A percentile compares a stretch with the other conserved stretches of the same genome.
Evolutionary conservation across 306 rosid species (phyloP).

Genomic region (Malus orientalis): DNA sequence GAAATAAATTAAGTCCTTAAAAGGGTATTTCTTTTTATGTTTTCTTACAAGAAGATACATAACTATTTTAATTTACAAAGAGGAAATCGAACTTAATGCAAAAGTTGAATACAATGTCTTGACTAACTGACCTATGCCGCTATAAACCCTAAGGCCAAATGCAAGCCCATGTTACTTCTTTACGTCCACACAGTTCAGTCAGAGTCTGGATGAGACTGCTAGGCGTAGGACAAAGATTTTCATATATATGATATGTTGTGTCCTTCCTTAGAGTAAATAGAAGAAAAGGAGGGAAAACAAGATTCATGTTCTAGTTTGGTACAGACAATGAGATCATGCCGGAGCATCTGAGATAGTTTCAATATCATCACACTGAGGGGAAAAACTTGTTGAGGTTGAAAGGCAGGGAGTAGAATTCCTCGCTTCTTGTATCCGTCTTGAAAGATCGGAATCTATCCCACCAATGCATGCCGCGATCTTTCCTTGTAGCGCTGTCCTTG

Average conservation of each 20-base stretch:
- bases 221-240: background rate
- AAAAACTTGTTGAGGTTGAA: slow-evolving; percentile 90
- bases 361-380: slow-evolving; percentile 73
- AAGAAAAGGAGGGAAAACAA: background rate
- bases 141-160: background rate
- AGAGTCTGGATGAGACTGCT: too few relatives aligned
- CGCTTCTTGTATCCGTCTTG: slow-evolving; percentile 74
- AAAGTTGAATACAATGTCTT: background rate
- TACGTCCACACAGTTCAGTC: background rate
- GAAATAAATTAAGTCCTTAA: too few relatives aligned
- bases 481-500: slow-evolving; percentile 55
- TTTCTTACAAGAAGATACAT: too few relatives aligned
- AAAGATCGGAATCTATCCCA: slow-evolving; percentile 75
- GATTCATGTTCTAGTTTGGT: background rate
- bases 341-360: background rate
- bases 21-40: too few relatives aligned
- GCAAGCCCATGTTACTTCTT: background rate
- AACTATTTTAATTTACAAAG: too few relatives aligned
- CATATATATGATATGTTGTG: background rate
- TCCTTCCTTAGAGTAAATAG: background rate
- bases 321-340: background rate
- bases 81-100: too few relatives aligned
- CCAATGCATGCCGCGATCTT: slow-evolving; percentile 88
- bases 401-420: slow-evolving; percentile 84
- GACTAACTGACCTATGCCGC: too few relatives aligned